These are phyloP conservation scores for Opeltia flavorubescens DNA, from an alignment of 495 filamentous ascomycete species.

Conservation along the genomic window DNA sequence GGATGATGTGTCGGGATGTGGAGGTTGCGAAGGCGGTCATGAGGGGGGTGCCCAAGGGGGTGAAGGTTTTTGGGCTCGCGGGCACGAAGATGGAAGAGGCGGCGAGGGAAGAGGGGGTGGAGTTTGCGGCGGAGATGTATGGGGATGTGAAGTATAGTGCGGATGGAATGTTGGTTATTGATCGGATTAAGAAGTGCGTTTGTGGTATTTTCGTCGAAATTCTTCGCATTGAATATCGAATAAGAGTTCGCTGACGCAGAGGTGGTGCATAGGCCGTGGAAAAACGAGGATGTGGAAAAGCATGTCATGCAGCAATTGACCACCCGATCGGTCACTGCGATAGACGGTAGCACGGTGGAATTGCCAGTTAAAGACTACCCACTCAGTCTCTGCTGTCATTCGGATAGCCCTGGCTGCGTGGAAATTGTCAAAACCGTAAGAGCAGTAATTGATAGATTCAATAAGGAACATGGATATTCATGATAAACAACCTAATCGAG, in stretches of 20 bases:
- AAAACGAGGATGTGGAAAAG: slow-evolving; percentile 27
- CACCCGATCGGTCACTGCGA: slow-evolving; percentile 27
- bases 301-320: slow-evolving; percentile 34
- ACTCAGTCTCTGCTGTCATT: slow-evolving; percentile 40
- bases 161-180: slow-evolving; percentile 35
- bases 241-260: not conserved
- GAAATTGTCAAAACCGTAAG: slow-evolving; percentile 36
- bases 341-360: slow-evolving; percentile 29
- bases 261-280: slow-evolving; percentile 25
- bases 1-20: slow-evolving; percentile 41
- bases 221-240: not conserved
- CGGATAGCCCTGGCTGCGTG: slow-evolving; percentile 36
- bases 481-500: not conserved
- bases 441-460: slow-evolving; percentile 25
- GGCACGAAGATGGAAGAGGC: slow-evolving; percentile 38
- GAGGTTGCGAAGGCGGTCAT: slow-evolving; percentile 37
- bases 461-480: slow-evolving; percentile 20
- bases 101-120: slow-evolving; percentile 34
- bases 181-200: slow-evolving; percentile 37
- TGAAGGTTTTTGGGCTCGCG: slow-evolving; percentile 42
- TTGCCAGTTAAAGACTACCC: slow-evolving; percentile 33
- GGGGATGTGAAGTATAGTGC: slow-evolving; percentile 43
- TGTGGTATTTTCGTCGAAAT: not conserved
- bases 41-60: slow-evolving; percentile 33
- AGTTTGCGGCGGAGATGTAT: slow-evolving; percentile 44